These are phyloP conservation scores for Erigeron canadensis DNA, from an alignment of 129 eudicot genomes.

Conservation along the genomic window DNA sequence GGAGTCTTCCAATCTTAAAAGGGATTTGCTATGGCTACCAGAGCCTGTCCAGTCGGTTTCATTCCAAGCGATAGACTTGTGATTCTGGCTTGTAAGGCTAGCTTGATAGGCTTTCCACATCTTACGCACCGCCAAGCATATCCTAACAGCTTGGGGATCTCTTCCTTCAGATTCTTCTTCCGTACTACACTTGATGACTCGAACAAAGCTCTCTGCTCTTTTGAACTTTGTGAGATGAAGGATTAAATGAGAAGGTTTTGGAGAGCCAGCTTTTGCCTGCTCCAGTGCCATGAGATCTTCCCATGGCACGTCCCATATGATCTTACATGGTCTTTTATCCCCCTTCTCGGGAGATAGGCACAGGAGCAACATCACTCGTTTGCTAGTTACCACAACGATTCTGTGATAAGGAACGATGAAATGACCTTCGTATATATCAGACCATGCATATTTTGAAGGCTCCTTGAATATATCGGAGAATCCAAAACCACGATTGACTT, in stretches of 20 bases:
- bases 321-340: constrained; percentile 93
- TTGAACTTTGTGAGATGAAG: constrained; percentile 72
- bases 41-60: constrained; percentile 53
- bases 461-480: constrained; percentile 94
- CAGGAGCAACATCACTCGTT: constrained; percentile 86
- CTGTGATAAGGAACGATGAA: constrained; percentile 76
- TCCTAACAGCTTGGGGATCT: constrained; percentile 82
- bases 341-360: constrained; percentile 68
- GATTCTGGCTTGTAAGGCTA: constrained; percentile 68
- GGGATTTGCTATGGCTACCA: constrained; percentile 44
- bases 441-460: constrained; percentile 97
- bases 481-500: constrained; percentile 94
- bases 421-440: constrained; percentile 88
- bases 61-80: constrained; percentile 55
- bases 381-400: constrained; percentile 83
- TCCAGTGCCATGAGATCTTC: constrained; percentile 86
- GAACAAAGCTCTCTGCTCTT: constrained; percentile 70
- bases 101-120: constrained; percentile 80
- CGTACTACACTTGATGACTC: constrained; percentile 75
- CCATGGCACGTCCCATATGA: constrained; percentile 98
- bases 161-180: constrained; percentile 59
- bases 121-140: constrained; percentile 69
- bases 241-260: constrained; percentile 74
- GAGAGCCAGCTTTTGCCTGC: constrained; percentile 76
- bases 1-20: constrained; percentile 46